phyloP scores from a whole-genome alignment of 371 early-diverging fungal species.

The Mycotypha africana region DNA sequence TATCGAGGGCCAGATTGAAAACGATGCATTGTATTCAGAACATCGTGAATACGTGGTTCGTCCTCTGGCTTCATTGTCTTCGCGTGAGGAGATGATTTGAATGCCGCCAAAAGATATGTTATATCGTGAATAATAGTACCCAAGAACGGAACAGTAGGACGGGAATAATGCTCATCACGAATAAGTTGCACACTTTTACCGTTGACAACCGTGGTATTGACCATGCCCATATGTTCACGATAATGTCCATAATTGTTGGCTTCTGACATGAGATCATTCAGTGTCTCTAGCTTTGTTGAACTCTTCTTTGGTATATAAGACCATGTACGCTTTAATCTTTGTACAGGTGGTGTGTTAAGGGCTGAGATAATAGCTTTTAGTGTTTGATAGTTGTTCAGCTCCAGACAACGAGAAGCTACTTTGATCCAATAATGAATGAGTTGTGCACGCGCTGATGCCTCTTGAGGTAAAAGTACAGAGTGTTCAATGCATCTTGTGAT shows the following conservation, averaged over 20 bases:
- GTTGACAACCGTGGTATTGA: slow-evolving; percentile 24
- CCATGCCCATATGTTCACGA: slow-evolving; percentile 60
- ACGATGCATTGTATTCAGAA: slow-evolving; percentile 43
- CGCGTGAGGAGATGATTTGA: slow-evolving; percentile 30
- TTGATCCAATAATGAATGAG: slow-evolving; percentile 73
- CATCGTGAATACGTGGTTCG: slow-evolving; percentile 51
- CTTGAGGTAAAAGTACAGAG: slow-evolving; percentile 59
- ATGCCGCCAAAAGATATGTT: slow-evolving; percentile 68
- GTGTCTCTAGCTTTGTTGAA: slow-evolving; percentile 48
- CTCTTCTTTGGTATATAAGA: slow-evolving; percentile 64
- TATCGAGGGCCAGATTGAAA: slow-evolving; percentile 64
- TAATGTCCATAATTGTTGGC: slow-evolving; percentile 68
- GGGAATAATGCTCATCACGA: slow-evolving; percentile 39
- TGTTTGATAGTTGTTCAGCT: slow-evolving; percentile 70
- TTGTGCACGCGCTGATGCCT: slow-evolving; percentile 59
- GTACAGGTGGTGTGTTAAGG: slow-evolving; percentile 70
- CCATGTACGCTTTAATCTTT: slow-evolving; percentile 75
- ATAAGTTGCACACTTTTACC: slow-evolving; percentile 29
- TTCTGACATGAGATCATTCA: slow-evolving; percentile 66
- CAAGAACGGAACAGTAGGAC: slow-evolving; percentile 73
- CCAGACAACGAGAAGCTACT: slow-evolving; percentile 59
- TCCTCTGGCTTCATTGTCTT: slow-evolving; percentile 26
- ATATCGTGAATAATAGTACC: slow-evolving; percentile 78
- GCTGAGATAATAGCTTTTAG: slow-evolving; percentile 72
- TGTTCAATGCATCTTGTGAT: slow-evolving; percentile 71